Percentiles rank a stretch among this genome's conserved stretches.
These are phyloP conservation scores for Malus asiatica DNA, from an alignment of 306 rosid species.

Conservation along the genomic window DNA sequence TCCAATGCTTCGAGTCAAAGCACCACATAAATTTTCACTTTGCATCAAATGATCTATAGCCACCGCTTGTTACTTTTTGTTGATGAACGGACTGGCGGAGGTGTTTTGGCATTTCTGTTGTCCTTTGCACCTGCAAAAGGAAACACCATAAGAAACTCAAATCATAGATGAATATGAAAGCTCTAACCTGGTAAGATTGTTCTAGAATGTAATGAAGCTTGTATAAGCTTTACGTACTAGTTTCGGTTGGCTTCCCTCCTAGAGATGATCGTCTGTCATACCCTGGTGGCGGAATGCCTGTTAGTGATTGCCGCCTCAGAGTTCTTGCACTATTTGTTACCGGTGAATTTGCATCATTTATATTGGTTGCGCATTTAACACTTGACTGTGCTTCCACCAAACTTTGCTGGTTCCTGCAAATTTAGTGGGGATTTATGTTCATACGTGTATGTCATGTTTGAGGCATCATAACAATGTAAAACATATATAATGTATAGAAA, in stretches of 20 bases:
- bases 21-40: slow-evolving; percentile 19
- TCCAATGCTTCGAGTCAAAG: slow-evolving; percentile 57
- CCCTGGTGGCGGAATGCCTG: slow-evolving; percentile 47
- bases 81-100: slow-evolving; percentile 54
- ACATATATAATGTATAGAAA: neutral
- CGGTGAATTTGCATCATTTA: slow-evolving; percentile 39
- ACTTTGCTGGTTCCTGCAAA: slow-evolving; percentile 60
- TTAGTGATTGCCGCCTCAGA: slow-evolving; percentile 72
- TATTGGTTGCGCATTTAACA: slow-evolving; percentile 16
- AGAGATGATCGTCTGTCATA: slow-evolving; percentile 55
- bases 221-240: slow-evolving; percentile 32
- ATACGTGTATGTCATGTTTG: neutral
- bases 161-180: neutral
- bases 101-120: slow-evolving; percentile 59
- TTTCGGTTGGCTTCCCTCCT: slow-evolving; percentile 56
- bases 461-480: neutral
- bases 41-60: slow-evolving; percentile 20
- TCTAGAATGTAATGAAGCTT: neutral
- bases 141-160: slow-evolving; percentile 8
- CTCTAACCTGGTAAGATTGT: neutral
- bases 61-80: slow-evolving; percentile 44
- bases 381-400: slow-evolving; percentile 47
- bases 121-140: slow-evolving; percentile 46
- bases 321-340: slow-evolving; percentile 31
- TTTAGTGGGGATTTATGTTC: neutral